Conservation (phyloP, 495 filamentous ascomycete genomes). For the Platismatia glauca region DNA sequence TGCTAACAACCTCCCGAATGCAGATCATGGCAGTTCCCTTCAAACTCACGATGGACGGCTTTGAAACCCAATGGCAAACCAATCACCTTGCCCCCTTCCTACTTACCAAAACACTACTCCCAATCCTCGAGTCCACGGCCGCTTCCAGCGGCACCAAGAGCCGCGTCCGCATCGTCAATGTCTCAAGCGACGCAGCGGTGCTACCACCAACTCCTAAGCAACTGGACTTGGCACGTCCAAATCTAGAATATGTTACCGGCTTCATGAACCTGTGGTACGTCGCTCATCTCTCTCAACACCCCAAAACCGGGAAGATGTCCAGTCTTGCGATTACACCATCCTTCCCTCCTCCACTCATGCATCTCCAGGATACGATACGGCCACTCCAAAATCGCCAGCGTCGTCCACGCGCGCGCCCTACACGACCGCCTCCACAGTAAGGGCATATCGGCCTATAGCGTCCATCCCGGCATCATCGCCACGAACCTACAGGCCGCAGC, state of each 20-base stretch:
- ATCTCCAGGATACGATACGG: constrained; percentile 19
- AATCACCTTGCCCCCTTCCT: constrained; percentile 39
- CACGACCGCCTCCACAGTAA: constrained; percentile 10
- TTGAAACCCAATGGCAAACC: constrained; percentile 33
- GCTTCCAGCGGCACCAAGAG: constrained; percentile 25
- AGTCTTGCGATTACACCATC: not conserved
- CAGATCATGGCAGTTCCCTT: constrained; percentile 42
- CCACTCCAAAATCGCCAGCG: constrained; percentile 19
- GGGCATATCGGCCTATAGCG: constrained; percentile 16
- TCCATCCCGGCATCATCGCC: constrained; percentile 16
- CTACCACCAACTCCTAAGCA: constrained; percentile 26
- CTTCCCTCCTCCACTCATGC: not conserved
- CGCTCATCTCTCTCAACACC: not conserved
- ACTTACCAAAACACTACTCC: constrained; percentile 33
- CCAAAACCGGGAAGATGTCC: no score
- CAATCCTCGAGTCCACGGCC: constrained; percentile 25
- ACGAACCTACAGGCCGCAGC: constrained; percentile 18
- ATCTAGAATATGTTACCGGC: constrained; percentile 13
- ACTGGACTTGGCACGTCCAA: constrained; percentile 30
- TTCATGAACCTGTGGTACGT: constrained; percentile 8
- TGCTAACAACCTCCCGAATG: constrained; percentile 27
- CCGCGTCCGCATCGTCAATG: constrained; percentile 34
- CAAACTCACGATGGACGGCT: constrained; percentile 25
- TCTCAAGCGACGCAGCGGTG: constrained; percentile 33
- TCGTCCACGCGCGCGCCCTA: constrained; percentile 9